A percentile compares a stretch with the other conserved stretches of the same genome.
These are phyloP conservation scores for Paramecium biaurelia DNA, from an alignment of 73 alveolate species.

Conservation along the genomic window DNA sequence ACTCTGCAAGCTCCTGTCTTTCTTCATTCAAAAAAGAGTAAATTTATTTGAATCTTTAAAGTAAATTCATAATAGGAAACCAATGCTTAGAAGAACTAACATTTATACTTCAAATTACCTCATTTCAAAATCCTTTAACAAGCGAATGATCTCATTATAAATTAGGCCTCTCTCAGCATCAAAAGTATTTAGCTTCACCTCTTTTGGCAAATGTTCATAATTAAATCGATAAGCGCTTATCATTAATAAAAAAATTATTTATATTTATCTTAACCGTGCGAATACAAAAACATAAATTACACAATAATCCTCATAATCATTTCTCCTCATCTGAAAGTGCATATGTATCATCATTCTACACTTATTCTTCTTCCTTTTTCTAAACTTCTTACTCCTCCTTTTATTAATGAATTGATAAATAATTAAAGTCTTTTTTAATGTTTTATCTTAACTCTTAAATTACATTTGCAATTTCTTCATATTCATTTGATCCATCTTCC, in stretches of 20 bases:
- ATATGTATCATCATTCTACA: not conserved
- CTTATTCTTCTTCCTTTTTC: not conserved
- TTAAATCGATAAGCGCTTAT: constrained; percentile 47
- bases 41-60: constrained; percentile 1
- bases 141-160: not conserved
- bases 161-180: constrained; percentile 18
- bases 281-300: not conserved
- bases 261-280: not conserved
- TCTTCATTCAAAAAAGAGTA: constrained; percentile 16
- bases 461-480: not conserved
- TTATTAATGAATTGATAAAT: not conserved
- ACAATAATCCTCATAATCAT: not conserved
- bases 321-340: not conserved
- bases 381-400: not conserved
- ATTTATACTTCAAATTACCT: not conserved
- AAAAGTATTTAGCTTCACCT: not conserved
- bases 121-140: constrained; percentile 14
- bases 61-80: constrained; percentile 21
- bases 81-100: constrained; percentile 21
- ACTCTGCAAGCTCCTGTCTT: constrained; percentile 3
- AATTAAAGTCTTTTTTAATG: not conserved
- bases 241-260: constrained; percentile 10
- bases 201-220: constrained; percentile 41
- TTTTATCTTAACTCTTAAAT: not conserved
- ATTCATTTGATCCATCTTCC: not conserved